Percentiles rank a stretch among this genome's conserved stretches.
Conservation (phyloP, 306 rosid species). For the Pyrus pyrifolia region DNA sequence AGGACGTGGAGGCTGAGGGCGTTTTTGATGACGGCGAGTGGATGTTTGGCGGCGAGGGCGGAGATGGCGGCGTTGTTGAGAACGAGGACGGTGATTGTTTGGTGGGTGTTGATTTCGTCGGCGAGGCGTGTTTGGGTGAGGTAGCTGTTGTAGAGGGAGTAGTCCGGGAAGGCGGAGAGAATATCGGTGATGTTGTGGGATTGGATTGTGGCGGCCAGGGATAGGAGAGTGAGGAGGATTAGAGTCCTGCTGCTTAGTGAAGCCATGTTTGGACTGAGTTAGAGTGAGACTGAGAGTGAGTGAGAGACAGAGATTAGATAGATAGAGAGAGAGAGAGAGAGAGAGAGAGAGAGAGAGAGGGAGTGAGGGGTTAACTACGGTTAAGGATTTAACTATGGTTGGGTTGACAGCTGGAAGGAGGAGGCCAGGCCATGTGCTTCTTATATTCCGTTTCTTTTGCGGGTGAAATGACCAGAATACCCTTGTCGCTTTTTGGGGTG, state of each 20-base stretch:
- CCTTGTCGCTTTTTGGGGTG: background rate
- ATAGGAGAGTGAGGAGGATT: conserved; percentile 14
- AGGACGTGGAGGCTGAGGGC: conserved; percentile 68
- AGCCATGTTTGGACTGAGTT: conserved; percentile 31
- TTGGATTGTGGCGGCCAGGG: conserved; percentile 22
- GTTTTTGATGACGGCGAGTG: conserved; percentile 69
- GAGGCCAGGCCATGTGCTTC: background rate
- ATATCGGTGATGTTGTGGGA: conserved; percentile 87
- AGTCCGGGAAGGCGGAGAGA: conserved; percentile 48
- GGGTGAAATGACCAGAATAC: conserved; percentile 6
- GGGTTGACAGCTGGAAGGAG: background rate
- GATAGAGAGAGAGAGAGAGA: background rate
- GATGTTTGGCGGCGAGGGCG: conserved; percentile 47
- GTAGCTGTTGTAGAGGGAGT: conserved; percentile 47
- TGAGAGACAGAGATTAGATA: background rate
- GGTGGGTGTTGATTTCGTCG: conserved; percentile 86
- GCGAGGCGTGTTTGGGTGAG: conserved; percentile 56
- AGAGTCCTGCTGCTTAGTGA: background rate
- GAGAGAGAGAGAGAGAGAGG: background rate
- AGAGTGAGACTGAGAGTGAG: background rate
- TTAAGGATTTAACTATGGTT: conserved; percentile 33
- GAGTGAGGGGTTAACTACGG: conserved; percentile 5
- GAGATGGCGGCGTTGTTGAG: conserved; percentile 57
- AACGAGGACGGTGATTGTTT: conserved; percentile 74
- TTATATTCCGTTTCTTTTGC: background rate